Evolutionary conservation across 352 stramenopile genomes (phyloP), one percentile per base, ranked within the genome.

Genomic region (Globisporangium sylvaticum): DNA sequence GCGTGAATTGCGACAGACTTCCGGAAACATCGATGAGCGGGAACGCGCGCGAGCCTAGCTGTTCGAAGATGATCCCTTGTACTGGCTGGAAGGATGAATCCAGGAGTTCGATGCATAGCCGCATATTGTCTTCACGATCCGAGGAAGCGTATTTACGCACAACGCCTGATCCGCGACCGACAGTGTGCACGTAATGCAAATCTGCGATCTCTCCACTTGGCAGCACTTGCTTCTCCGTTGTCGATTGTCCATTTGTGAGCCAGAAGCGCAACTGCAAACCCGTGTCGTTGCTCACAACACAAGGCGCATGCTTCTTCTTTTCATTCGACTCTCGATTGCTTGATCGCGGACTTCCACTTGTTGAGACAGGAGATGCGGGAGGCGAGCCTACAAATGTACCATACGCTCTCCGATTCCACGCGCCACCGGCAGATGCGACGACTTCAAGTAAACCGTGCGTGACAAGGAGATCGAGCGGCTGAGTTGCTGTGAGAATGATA

Each of bases 31-130:
- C 83, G 1, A 92, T 64, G 4, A 94, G 70, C 56, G 81, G 72
- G 63, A 91, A 88, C 14, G 80, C 83, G 48, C 84, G 84, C 29
- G 78, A 80, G 0, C 85, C 85, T 1, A 95, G 54, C 48, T 92
- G 82, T 65, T 95, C 85, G 59, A 92, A 90, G 65, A 91, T 87
- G 25, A 95, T 88, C n/a, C 80, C 84, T 72, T 87, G 73, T n/a
- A 95, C 75, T 7, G 87, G 80, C 65, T 88, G 79, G 57, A 90
- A 93, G 27, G 78, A 74, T 3, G 79, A 65, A 42, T 89, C 78
- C 37, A 78, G 71, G 25, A 95, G 68, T 52, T 91, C 73, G 20
- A 95, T 46, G 63, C 80, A 89, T 1, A 95, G 71, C 1, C 80
- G 78, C 66, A 91, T 77, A 34, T 80, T 84, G 10, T 77, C 73